Evolutionary conservation across 345 rosid species (phyloP), one percentile per base, ranked within the genome.

Genomic region (Barbarea vulgaris): DNA sequence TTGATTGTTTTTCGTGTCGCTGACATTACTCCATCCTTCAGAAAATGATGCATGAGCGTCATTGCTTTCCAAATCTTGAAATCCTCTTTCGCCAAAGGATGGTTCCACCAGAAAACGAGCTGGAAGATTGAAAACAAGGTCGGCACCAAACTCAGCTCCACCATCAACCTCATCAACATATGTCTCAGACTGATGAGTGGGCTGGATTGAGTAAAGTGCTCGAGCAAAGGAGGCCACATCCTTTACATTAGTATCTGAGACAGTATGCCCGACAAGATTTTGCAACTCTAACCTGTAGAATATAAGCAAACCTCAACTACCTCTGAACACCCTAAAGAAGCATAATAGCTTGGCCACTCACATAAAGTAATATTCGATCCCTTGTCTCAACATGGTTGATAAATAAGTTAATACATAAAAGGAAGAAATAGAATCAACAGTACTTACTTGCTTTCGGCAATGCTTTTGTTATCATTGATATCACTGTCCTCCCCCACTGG

Each of bases 21-120:
- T 72, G 27, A 80, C 82, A 74, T 81, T 85, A 78, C 82, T 64
- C 93, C 88, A 78, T 60, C 81, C 82, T 64, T 88, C 80, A 68
- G 58, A 60, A 78, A 76, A 78, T n/a, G 82, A 73, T 63, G 84
- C 77, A 75, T 72, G 37, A 61, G 81, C 75, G 7, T 53, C 75
- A 66, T 68, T 62, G 55, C 74, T 79, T 79, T 84, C 92, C 60
- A 72, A 82, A 28, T 77, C 82, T 30, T 81, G 28, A 44, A 88
- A 66, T 27, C 85, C 89, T 7, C 39, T 82, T 65, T 84, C 87
- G 47, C 81, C 93, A 75, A 87, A 67, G 57, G 83, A 82, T 66
- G 73, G 69, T 75, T 94, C 95, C 41, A 88, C 87, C 77, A 94
- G 48, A 82, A 94, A 94, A 55, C 98, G 85, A 58, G 89, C 76